phyloP scores from a whole-genome alignment of 2,329 filamentous ascomycete species.

The Ploettnerulaceae sp. region DNA sequence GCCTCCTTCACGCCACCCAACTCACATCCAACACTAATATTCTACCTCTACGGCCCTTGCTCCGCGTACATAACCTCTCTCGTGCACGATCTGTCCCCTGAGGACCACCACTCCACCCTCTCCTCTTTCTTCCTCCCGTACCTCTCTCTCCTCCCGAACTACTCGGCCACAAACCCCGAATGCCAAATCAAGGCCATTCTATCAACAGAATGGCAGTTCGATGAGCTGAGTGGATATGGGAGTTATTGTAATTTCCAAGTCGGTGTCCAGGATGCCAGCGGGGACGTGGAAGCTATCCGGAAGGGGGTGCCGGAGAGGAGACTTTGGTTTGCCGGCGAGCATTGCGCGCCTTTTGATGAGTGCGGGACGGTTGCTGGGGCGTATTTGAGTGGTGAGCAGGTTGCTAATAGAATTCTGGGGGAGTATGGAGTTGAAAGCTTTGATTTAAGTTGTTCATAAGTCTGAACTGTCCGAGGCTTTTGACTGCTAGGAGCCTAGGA shows the following conservation, averaged over 20 bases:
- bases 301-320: constrained; percentile 38
- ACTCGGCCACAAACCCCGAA: constrained; percentile 30
- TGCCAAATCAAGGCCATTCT: constrained; percentile 52
- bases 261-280: constrained; percentile 51
- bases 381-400: constrained; percentile 80
- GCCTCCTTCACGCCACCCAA: constrained; percentile 47
- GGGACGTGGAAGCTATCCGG: constrained; percentile 51
- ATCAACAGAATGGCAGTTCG: constrained; percentile 60
- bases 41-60: constrained; percentile 52
- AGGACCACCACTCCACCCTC: constrained; percentile 31
- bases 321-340: constrained; percentile 66
- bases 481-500: not conserved
- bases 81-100: constrained; percentile 6
- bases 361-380: constrained; percentile 86
- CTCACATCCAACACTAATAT: constrained; percentile 60
- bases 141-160: constrained; percentile 58
- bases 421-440: constrained; percentile 40
- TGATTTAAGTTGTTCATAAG: not conserved
- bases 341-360: constrained; percentile 83
- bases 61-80: constrained; percentile 33
- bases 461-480: not conserved
- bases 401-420: constrained; percentile 59
- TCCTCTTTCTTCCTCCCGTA: constrained; percentile 56
- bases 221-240: constrained; percentile 61
- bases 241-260: constrained; percentile 66